Percentiles rank a stretch among this genome's conserved stretches.
phyloP scores from a whole-genome alignment of 73 alveolate genomes.

The Tetrahymena thermophila region DNA sequence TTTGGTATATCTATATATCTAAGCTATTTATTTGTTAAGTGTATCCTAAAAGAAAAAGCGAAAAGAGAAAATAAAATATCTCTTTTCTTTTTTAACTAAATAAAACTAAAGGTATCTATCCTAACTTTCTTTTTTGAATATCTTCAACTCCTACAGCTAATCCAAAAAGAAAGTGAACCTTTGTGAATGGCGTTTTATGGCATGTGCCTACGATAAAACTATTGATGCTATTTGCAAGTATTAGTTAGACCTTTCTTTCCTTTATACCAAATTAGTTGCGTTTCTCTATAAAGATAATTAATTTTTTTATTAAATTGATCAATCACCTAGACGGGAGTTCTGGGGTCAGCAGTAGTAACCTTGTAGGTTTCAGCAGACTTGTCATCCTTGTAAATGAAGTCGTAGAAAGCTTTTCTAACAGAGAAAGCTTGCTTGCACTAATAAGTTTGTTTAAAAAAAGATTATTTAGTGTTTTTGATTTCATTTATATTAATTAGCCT shows the following conservation, averaged over 20 bases:
- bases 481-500: not conserved
- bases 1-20: not conserved
- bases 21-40: not conserved
- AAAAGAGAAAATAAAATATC: not conserved
- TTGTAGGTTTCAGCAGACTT: slow-evolving; percentile 3
- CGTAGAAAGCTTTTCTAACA: slow-evolving; percentile 5
- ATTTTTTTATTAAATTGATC: not conserved
- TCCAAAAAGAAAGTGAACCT: not conserved
- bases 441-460: not conserved
- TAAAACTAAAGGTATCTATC: not conserved
- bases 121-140: not conserved
- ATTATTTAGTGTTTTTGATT: not conserved
- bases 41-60: not conserved
- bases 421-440: slow-evolving; percentile 11
- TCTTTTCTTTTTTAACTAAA: not conserved
- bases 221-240: not conserved
- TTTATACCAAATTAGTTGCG: not conserved
- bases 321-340: not conserved
- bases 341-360: slow-evolving; percentile 11
- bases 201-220: not conserved
- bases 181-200: not conserved
- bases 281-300: not conserved
- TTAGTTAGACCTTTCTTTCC: not conserved
- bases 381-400: slow-evolving; percentile 7
- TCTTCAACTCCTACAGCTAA: not conserved